Evolutionary conservation across 257 asterid species (phyloP).

Genomic region (Coffea eugenioides): DNA sequence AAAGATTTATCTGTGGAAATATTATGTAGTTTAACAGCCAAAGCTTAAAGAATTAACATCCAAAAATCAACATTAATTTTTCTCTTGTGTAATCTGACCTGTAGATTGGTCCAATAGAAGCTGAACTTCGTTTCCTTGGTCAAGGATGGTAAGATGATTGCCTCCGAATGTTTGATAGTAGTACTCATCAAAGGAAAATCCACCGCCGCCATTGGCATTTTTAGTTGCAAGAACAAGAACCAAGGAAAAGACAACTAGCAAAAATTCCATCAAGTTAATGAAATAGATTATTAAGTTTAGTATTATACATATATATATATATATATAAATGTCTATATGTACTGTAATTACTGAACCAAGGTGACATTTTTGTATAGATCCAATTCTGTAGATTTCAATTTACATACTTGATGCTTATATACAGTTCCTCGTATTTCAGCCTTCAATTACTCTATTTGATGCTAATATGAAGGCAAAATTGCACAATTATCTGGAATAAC

Average conservation of each 20-base stretch:
- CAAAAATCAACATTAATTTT: too few species aligned
- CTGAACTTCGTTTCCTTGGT: constrained; percentile 20
- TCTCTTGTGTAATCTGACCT: neutral
- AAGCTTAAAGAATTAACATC: too few species aligned
- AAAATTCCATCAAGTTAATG: neutral
- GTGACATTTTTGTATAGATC: neutral
- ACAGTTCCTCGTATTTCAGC: too few species aligned
- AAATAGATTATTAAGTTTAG: neutral
- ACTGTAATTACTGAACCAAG: too few species aligned
- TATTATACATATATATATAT: too few species aligned
- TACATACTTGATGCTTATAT: too few species aligned
- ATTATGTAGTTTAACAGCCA: neutral
- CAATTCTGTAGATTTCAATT: too few species aligned
- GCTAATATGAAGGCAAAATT: too few species aligned
- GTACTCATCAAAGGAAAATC: constrained; percentile 6
- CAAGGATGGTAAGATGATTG: constrained; percentile 16
- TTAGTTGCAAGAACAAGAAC: constrained; percentile 7
- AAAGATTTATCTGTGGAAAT: too few species aligned
- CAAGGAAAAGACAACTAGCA: neutral
- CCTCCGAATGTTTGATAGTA: constrained; percentile 20
- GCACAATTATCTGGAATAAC: too few species aligned
- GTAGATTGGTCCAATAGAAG: constrained; percentile 19
- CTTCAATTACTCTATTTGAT: too few species aligned
- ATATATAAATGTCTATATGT: too few species aligned
- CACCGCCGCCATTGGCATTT: neutral